Percentiles rank a stretch among this genome's conserved stretches.
Conservation (phyloP, 306 rosid species). For the Amphicarpaea edgeworthii region DNA sequence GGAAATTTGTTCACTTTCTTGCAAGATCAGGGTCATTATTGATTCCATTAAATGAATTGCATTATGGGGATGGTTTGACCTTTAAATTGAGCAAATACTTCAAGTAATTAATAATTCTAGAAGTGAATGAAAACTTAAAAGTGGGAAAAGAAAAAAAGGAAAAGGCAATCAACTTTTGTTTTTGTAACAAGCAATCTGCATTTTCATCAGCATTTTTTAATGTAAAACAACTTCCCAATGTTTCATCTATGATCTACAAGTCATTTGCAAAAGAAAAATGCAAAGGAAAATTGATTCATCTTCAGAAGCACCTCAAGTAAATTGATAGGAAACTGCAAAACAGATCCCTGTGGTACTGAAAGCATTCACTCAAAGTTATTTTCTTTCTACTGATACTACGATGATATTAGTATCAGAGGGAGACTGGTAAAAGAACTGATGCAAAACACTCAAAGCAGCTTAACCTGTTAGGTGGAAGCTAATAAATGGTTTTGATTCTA, state of each 20-base stretch:
- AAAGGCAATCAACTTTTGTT: conserved; percentile 1
- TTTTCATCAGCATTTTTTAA: conserved; percentile 19
- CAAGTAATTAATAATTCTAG: conserved; percentile 40
- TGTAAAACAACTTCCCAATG: conserved; percentile 14
- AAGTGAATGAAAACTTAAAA: conserved; percentile 9
- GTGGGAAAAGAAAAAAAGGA: not conserved
- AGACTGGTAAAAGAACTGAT: not conserved
- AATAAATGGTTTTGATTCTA: not conserved
- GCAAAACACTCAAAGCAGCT: not conserved
- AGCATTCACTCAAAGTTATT: not conserved
- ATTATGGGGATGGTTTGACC: conserved; percentile 64
- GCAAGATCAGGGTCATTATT: conserved; percentile 67
- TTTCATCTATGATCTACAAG: conserved; percentile 11
- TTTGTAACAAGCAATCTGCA: not conserved
- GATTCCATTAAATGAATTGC: conserved; percentile 64
- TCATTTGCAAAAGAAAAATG: conserved; percentile 10
- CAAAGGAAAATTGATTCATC: conserved; percentile 18
- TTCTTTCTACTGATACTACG: not conserved
- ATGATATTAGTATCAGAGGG: conserved; percentile 2
- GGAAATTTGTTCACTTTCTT: conserved; percentile 78
- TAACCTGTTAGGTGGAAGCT: not conserved
- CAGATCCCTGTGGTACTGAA: not conserved
- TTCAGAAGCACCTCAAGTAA: conserved; percentile 21
- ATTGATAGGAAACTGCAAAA: conserved; percentile 18
- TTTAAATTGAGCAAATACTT: conserved; percentile 51